These are phyloP conservation scores for Cutaneotrichosporon cavernicola DNA, from an alignment of 1,284 basidiomycete species.

Conservation along the genomic window DNA sequence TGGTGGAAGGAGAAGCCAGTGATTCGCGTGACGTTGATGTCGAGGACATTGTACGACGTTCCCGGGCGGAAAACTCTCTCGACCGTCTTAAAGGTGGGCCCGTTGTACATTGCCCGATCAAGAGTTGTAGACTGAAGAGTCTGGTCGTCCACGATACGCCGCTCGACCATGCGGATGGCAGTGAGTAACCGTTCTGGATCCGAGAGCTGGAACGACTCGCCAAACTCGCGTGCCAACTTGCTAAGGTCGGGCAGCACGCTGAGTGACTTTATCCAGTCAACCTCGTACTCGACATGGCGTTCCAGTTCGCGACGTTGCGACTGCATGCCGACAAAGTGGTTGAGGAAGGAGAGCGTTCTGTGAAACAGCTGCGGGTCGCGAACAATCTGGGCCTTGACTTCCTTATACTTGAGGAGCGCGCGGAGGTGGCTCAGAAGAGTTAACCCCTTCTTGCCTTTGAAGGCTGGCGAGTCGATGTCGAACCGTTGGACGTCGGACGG, in stretches of 20 bases:
- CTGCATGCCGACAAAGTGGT: conserved; percentile 86
- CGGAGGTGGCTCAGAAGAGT: conserved; percentile 77
- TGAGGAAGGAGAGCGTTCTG: conserved; percentile 65
- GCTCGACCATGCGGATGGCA: conserved; percentile 69
- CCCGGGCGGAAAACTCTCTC: conserved; percentile 29
- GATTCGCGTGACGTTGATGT: conserved; percentile 66
- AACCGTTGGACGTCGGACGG: conserved; percentile 46
- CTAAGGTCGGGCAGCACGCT: conserved; percentile 85
- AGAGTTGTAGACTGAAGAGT: conserved; percentile 53
- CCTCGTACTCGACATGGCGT: conserved; percentile 88
- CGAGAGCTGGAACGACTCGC: conserved; percentile 66
- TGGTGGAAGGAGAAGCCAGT: conserved; percentile 70
- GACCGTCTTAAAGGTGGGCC: conserved; percentile 61
- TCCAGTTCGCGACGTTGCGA: conserved; percentile 78
- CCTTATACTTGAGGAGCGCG: conserved; percentile 64
- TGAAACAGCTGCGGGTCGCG: conserved; percentile 62
- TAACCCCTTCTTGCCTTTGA: conserved; percentile 91
- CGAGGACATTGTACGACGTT: conserved; percentile 54
- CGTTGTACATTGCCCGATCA: conserved; percentile 64
- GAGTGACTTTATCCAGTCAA: conserved; percentile 92
- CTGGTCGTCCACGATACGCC: conserved; percentile 67
- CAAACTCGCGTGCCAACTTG: conserved; percentile 81
- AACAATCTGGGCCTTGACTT: conserved; percentile 73
- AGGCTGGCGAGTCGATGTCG: conserved; percentile 77
- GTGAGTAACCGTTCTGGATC: conserved; percentile 61